phyloP scores from a whole-genome alignment of 129 eudicot genomes.

The Artemisia tridentata region DNA sequence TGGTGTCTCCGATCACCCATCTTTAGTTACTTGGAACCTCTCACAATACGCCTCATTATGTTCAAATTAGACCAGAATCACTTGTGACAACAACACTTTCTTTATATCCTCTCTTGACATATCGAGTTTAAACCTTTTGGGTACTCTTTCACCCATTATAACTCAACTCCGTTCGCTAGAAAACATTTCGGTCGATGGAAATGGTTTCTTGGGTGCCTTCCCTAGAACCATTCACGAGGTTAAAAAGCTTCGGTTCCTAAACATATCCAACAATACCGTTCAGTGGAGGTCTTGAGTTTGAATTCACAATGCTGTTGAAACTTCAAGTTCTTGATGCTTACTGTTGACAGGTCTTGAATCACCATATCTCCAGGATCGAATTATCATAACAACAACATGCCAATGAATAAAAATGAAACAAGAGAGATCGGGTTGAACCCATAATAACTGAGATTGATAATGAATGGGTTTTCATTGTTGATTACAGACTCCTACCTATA shows the following conservation, averaged over 20 bases:
- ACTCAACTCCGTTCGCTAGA: conserved; percentile 39
- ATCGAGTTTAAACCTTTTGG: conserved; percentile 56
- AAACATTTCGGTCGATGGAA: conserved; percentile 42
- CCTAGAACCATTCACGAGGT: conserved; percentile 37
- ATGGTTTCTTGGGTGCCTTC: conserved; percentile 46
- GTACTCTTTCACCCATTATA: conserved; percentile 46
- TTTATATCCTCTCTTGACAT: conserved; percentile 43
- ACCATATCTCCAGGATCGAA: too few relatives aligned
- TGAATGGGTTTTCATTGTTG: too few relatives aligned
- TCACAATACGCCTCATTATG: conserved; percentile 41
- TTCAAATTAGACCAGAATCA: conserved; percentile 50
- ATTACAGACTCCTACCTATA: too few relatives aligned
- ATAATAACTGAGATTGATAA: too few relatives aligned
- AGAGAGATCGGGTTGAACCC: too few relatives aligned
- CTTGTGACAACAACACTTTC: conserved; percentile 34
- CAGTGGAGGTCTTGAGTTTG: conserved; percentile 48
- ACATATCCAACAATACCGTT: conserved; percentile 62
- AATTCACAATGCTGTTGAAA: conserved; percentile 29
- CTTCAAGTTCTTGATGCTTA: conserved; percentile 56
- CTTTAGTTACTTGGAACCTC: conserved; percentile 44
- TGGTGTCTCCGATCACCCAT: conserved; percentile 33
- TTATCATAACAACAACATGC: too few relatives aligned
- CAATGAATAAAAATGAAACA: too few relatives aligned
- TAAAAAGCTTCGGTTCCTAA: conserved; percentile 35
- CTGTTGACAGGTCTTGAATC: too few relatives aligned